A percentile compares a stretch with the other conserved stretches of the same genome.
phyloP scores from a whole-genome alignment of 495 filamentous ascomycete genomes.

The Aspergillus kassunensis region DNA sequence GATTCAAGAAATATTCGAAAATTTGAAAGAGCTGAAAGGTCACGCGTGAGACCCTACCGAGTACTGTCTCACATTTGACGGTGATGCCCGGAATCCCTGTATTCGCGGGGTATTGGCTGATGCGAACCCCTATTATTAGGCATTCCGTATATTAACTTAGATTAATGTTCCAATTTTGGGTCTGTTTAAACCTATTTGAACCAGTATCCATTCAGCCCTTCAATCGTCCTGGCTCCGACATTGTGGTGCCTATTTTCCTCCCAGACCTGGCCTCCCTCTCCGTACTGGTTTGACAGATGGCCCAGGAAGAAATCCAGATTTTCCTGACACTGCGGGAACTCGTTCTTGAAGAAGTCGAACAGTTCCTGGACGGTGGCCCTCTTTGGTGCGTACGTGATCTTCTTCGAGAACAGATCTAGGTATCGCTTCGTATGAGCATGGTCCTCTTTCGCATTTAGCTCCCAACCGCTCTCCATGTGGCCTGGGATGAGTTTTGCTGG shows the following conservation, averaged over 20 bases:
- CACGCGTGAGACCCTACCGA: too few relatives aligned
- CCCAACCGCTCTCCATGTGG: conserved; percentile 27
- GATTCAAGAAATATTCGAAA: neutral
- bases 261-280: conserved; percentile 21
- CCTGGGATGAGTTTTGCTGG: conserved; percentile 23
- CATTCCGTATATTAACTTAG: too few relatives aligned
- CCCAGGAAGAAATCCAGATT: conserved; percentile 23
- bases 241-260: conserved; percentile 24
- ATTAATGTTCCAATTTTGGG: too few relatives aligned
- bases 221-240: conserved; percentile 10
- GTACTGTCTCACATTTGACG: too few relatives aligned
- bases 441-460: conserved; percentile 23
- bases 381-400: conserved; percentile 19
- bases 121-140: too few relatives aligned
- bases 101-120: too few relatives aligned
- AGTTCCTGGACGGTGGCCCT: conserved; percentile 23
- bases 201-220: conserved; percentile 11
- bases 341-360: conserved; percentile 24
- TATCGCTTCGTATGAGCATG: conserved; percentile 20
- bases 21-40: too few relatives aligned
- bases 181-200: too few relatives aligned
- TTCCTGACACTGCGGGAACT: conserved; percentile 17
- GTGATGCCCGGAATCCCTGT: too few relatives aligned
- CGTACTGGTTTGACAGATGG: conserved; percentile 21
- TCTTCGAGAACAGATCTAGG: conserved; percentile 21